These are phyloP conservation scores for Cicer arietinum DNA, from an alignment of 306 rosid genomes.

Conservation along the genomic window DNA sequence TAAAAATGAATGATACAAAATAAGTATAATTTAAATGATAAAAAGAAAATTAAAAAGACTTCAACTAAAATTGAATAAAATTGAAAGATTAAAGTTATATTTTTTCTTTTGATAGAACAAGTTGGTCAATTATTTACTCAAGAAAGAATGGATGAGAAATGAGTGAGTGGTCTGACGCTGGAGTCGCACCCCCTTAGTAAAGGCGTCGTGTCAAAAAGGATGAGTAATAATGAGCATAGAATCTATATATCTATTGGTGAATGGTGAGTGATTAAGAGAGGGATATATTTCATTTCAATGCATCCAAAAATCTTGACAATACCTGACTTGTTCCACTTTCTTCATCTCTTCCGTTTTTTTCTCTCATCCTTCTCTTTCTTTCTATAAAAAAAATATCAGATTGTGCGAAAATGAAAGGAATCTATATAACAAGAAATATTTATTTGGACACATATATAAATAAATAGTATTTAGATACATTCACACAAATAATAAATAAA, in stretches of 20 bases:
- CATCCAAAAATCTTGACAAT: conserved; percentile 33
- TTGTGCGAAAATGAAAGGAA: conserved; percentile 7
- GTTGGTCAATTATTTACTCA: too few species aligned
- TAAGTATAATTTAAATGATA: too few species aligned
- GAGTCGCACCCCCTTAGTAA: conserved; percentile 24
- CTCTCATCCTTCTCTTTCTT: conserved; percentile 28
- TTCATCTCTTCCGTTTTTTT: conserved; percentile 5
- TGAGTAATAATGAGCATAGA: neutral
- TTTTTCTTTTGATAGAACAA: too few species aligned
- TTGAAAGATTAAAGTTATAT: too few species aligned
- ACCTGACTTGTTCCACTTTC: neutral
- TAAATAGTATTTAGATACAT: too few species aligned
- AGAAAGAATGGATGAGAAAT: neutral
- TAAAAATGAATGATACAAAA: too few species aligned
- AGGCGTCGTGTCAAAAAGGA: conserved; percentile 16
- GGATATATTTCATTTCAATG: conserved; percentile 6
- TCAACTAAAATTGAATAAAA: too few species aligned
- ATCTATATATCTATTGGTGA: neutral
- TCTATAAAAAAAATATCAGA: neutral
- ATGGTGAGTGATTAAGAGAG: neutral
- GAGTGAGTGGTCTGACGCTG: conserved; percentile 33
- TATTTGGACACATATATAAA: too few species aligned
- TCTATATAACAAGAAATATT: too few species aligned
- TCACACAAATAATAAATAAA: too few species aligned
- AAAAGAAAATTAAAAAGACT: too few species aligned